Percentiles rank a stretch among this genome's conserved stretches.
Conservation (phyloP, 495 filamentous ascomycete genomes). For the Chaetomium cochliodes region DNA sequence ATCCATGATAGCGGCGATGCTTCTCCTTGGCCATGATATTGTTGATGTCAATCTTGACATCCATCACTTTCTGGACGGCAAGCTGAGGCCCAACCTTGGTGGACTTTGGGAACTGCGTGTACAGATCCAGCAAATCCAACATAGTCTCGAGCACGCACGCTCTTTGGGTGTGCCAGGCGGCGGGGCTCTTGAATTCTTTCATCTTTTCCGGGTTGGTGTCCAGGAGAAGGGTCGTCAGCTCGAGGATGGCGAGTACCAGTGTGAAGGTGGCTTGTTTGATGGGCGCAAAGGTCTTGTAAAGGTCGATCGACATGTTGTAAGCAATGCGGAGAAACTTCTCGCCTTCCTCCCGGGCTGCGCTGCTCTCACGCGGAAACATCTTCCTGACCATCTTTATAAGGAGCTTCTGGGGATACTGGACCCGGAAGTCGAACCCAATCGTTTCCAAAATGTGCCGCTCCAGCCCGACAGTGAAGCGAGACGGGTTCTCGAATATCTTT, state of each 20-base stretch:
- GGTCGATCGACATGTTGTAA: slow-evolving; percentile 79
- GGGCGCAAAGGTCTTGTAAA: slow-evolving; percentile 89
- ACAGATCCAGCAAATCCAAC: slow-evolving; percentile 83
- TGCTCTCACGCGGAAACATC: slow-evolving; percentile 39
- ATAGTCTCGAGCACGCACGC: slow-evolving; percentile 80
- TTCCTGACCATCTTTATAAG: slow-evolving; percentile 69
- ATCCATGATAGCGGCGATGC: slow-evolving; percentile 40
- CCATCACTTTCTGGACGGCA: slow-evolving; percentile 72
- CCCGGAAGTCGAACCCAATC: slow-evolving; percentile 91
- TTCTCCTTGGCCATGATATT: slow-evolving; percentile 56
- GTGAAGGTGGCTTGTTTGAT: slow-evolving; percentile 80
- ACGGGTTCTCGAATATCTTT: slow-evolving; percentile 73
- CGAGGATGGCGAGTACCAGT: slow-evolving; percentile 77
- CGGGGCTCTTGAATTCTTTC: slow-evolving; percentile 27
- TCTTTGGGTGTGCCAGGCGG: slow-evolving; percentile 59
- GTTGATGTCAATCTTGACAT: slow-evolving; percentile 82
- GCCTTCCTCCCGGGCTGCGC: slow-evolving; percentile 18
- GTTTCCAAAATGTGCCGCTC: slow-evolving; percentile 94
- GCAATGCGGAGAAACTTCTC: slow-evolving; percentile 59
- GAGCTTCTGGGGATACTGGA: slow-evolving; percentile 78
- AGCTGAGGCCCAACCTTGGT: slow-evolving; percentile 72
- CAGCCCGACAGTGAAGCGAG: slow-evolving; percentile 77
- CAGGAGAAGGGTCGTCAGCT: slow-evolving; percentile 70
- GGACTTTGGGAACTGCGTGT: slow-evolving; percentile 67
- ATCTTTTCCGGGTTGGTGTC: slow-evolving; percentile 50